Percentiles rank a stretch among this genome's conserved stretches.
Conservation (phyloP, 495 filamentous ascomycete species). For the Trichocladium antarcticum region DNA sequence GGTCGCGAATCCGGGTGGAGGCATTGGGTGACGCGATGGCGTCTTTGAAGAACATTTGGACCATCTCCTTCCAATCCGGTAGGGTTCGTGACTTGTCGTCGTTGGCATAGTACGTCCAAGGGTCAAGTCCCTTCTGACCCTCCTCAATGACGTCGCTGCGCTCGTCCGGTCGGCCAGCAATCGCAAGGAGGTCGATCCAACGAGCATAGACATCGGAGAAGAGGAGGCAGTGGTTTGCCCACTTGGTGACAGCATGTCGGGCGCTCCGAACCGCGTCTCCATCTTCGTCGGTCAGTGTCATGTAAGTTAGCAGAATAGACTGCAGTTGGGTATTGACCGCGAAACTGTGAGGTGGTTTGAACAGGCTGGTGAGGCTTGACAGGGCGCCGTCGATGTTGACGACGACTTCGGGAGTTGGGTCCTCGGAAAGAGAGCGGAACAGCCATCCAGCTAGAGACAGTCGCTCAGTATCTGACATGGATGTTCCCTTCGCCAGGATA, state of each 20-base stretch:
- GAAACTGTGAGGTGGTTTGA: slow-evolving; percentile 37
- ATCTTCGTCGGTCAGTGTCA: slow-evolving; percentile 48
- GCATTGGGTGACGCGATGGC: slow-evolving; percentile 23
- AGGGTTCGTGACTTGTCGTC: slow-evolving; percentile 26
- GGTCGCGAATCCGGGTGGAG: neutral
- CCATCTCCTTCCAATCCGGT: slow-evolving; percentile 40
- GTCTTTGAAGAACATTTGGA: slow-evolving; percentile 34
- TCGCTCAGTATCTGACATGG: slow-evolving; percentile 40
- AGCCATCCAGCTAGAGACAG: slow-evolving; percentile 60
- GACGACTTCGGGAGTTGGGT: slow-evolving; percentile 61
- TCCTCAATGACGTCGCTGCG: slow-evolving; percentile 80
- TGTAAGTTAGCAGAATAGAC: slow-evolving; percentile 53
- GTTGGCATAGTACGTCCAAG: slow-evolving; percentile 38
- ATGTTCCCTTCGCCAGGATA: slow-evolving; percentile 51
- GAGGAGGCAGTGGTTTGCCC: slow-evolving; percentile 79
- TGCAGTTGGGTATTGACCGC: slow-evolving; percentile 26
- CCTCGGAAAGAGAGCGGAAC: slow-evolving; percentile 68
- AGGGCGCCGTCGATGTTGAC: slow-evolving; percentile 85
- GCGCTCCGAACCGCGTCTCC: slow-evolving; percentile 49
- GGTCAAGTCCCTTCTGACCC: slow-evolving; percentile 70
- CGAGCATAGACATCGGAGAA: slow-evolving; percentile 67
- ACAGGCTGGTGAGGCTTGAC: slow-evolving; percentile 51
- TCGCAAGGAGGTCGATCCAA: slow-evolving; percentile 78
- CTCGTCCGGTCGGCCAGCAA: slow-evolving; percentile 51
- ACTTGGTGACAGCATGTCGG: slow-evolving; percentile 73